A percentile compares a stretch with the other conserved stretches of the same genome.
These are phyloP conservation scores for Patellifolia procumbens DNA, from an alignment of 179 eudicot species.

Conservation along the genomic window DNA sequence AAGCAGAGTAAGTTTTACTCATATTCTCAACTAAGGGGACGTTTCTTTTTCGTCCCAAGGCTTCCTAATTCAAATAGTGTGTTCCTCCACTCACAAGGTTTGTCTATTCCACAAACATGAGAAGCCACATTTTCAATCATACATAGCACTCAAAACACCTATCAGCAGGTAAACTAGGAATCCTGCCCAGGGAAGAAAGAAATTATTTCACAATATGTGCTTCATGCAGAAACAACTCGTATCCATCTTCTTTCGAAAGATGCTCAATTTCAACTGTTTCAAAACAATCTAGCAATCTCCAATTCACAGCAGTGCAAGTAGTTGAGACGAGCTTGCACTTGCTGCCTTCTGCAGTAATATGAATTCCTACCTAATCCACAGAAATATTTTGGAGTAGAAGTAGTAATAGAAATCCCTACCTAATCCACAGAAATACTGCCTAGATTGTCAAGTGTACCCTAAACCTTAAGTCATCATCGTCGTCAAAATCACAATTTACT, in stretches of 20 bases:
- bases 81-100: no score
- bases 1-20: no score
- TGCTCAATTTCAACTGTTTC: background rate
- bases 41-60: no score
- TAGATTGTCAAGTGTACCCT: background rate
- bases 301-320: background rate
- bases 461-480: background rate
- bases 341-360: background rate
- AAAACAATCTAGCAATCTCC: background rate
- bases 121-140: no score
- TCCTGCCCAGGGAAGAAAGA: no score
- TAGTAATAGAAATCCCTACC: no score
- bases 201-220: no score
- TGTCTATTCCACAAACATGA: no score
- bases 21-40: no score
- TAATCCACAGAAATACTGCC: background rate
- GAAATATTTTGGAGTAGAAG: background rate
- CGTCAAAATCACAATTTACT: background rate
- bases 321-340: background rate
- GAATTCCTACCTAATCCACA: conserved; percentile 1
- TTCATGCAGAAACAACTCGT: background rate
- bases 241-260: background rate
- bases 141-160: no score
- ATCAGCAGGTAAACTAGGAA: no score
- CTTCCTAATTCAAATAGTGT: no score